These are phyloP conservation scores for Obba rivulosa DNA, from an alignment of 768 basidiomycete species.

Conservation along the genomic window DNA sequence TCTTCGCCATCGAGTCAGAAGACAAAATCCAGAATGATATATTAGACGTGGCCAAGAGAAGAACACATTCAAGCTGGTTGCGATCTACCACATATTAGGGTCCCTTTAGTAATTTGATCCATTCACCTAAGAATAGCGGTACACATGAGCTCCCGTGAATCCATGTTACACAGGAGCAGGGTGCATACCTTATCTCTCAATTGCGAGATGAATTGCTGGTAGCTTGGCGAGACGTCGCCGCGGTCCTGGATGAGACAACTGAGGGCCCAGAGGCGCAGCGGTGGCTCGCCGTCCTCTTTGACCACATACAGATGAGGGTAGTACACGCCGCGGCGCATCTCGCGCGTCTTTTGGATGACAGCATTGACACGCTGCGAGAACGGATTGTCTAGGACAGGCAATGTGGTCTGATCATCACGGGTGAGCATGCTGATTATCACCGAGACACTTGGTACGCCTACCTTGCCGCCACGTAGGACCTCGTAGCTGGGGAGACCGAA, in stretches of 20 bases:
- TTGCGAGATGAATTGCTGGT: constrained; percentile 88
- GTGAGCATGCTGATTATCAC: constrained; percentile 2
- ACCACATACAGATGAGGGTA: constrained; percentile 93
- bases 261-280: constrained; percentile 91
- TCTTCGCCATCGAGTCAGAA: too few species aligned
- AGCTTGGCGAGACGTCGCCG: constrained; percentile 90
- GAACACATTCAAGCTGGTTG: not conserved
- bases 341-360: constrained; percentile 89
- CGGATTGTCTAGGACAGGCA: constrained; percentile 86
- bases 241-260: constrained; percentile 94
- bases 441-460: too few species aligned
- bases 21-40: not conserved
- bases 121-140: constrained; percentile 11
- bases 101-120: constrained; percentile 18
- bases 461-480: constrained; percentile 91
- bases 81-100: not conserved
- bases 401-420: constrained; percentile 53
- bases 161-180: not conserved
- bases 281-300: constrained; percentile 97
- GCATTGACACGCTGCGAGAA: constrained; percentile 97
- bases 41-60: not conserved
- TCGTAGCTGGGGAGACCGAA: constrained; percentile 89
- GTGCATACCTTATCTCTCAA: constrained; percentile 79
- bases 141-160: not conserved
- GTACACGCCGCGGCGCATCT: constrained; percentile 89